Evolutionary conservation across 2,329 filamentous ascomycete species (phyloP).

Genomic region (Furcasterigmium sp.): DNA sequence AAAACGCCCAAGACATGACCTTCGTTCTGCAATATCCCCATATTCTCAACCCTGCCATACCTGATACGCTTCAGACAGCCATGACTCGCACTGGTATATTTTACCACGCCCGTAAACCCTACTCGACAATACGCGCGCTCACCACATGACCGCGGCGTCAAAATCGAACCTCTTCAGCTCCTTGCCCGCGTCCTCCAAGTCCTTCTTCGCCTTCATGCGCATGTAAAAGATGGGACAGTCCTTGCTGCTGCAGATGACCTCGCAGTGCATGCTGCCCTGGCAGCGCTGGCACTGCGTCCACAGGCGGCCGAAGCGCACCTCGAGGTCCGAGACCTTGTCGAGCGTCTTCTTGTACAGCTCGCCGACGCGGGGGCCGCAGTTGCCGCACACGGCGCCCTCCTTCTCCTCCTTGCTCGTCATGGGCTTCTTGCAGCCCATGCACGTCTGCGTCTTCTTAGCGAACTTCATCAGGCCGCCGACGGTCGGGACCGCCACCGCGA

Average conservation of each 20-base stretch:
- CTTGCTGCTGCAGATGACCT: constrained; percentile 93
- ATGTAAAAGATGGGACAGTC: constrained; percentile 99
- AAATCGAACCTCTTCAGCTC: constrained; percentile 86
- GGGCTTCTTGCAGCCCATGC: constrained; percentile 98
- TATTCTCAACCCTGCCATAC: too few relatives aligned
- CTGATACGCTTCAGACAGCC: constrained; percentile 13
- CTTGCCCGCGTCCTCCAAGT: constrained; percentile 90
- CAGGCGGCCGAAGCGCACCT: constrained; percentile 84
- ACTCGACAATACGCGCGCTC: constrained; percentile 7
- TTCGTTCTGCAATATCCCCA: too few relatives aligned
- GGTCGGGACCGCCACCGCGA: constrained; percentile 85
- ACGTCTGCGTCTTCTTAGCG: constrained; percentile 94
- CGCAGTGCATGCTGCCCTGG: constrained; percentile 95
- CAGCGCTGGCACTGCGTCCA: constrained; percentile 99
- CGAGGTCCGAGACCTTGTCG: constrained; percentile 82
- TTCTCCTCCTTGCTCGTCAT: constrained; percentile 73
- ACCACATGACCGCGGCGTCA: constrained; percentile 66
- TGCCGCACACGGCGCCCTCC: constrained; percentile 78
- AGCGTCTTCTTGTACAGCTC: constrained; percentile 93
- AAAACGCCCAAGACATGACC: too few relatives aligned
- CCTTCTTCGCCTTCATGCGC: constrained; percentile 99
- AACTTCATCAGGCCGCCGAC: constrained; percentile 98
- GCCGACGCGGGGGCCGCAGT: constrained; percentile 79
- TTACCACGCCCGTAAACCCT: too few relatives aligned
- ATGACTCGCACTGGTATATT: too few relatives aligned